Conservation (phyloP, 768 basidiomycete genomes). For the Mycena polygramma region DNA sequence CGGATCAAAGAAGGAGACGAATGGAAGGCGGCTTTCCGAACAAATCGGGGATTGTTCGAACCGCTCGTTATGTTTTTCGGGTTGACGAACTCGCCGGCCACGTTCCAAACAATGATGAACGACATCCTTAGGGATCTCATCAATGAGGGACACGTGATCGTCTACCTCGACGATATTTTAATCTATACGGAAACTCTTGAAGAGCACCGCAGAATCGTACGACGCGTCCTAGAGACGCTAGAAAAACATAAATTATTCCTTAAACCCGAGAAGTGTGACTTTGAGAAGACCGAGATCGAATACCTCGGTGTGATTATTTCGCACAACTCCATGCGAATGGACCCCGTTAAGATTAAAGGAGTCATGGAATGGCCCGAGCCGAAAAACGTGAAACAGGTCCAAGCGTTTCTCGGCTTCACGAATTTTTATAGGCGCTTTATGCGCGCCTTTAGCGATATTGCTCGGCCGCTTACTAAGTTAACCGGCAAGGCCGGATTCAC, state of each 20-base stretch:
- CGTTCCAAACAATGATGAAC: too few species aligned
- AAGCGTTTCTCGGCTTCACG: conserved; percentile 12
- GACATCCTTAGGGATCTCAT: too few species aligned
- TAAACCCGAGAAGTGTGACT: conserved; percentile 21
- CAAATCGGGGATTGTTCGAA: neutral
- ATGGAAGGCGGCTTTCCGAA: neutral
- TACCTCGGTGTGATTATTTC: conserved; percentile 23
- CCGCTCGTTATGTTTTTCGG: neutral
- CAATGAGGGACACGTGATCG: too few species aligned
- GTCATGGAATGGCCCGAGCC: conserved; percentile 2
- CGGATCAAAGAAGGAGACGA: conserved; percentile 1
- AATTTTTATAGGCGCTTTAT: neutral
- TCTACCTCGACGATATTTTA: neutral
- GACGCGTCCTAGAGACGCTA: too few species aligned
- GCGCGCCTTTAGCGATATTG: neutral
- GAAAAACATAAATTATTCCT: too few species aligned
- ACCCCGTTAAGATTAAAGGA: neutral
- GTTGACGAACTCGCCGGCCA: neutral
- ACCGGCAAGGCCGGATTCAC: conserved; percentile 16
- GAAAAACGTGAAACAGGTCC: conserved; percentile 5
- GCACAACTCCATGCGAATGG: conserved; percentile 15
- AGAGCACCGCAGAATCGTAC: too few species aligned
- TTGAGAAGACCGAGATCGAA: conserved; percentile 38
- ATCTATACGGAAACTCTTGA: too few species aligned
- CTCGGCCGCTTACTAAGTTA: conserved; percentile 10